Conservation (phyloP, 1,284 basidiomycete genomes). For the Trichosporon coremiiforme region DNA sequence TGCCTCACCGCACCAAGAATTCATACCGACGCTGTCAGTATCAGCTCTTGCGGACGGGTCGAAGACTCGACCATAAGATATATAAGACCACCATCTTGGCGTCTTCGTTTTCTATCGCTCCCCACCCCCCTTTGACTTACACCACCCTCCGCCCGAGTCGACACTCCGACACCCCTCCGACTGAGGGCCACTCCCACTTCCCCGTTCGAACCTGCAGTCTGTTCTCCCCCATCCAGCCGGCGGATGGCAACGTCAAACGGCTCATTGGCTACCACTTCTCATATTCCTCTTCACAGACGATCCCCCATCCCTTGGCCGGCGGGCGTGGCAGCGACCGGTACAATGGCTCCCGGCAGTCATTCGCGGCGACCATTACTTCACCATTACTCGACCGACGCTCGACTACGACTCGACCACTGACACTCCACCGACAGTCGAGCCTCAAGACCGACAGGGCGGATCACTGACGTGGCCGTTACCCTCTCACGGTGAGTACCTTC, state of each 20-base stretch:
- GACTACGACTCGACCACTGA: neutral
- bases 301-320: neutral
- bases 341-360: neutral
- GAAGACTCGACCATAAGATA: too few species aligned
- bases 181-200: neutral
- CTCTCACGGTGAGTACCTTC: too few species aligned
- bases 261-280: neutral
- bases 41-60: too few species aligned
- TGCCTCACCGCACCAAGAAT: too few species aligned
- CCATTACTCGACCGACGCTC: too few species aligned
- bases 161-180: neutral
- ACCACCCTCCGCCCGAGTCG: neutral
- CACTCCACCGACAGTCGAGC: neutral
- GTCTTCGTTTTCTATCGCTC: neutral
- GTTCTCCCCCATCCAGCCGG: neutral
- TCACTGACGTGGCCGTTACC: too few species aligned
- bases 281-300: neutral
- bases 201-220: neutral
- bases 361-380: neutral
- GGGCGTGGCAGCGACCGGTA: neutral
- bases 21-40: too few species aligned
- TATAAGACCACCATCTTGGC: neutral
- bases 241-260: neutral
- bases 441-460: neutral
- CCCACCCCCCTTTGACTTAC: neutral